Evolutionary conservation across 2,329 filamentous ascomycete genomes (phyloP), one percentile per base, ranked within the genome.

Genomic region (Cercospora sp.): DNA sequence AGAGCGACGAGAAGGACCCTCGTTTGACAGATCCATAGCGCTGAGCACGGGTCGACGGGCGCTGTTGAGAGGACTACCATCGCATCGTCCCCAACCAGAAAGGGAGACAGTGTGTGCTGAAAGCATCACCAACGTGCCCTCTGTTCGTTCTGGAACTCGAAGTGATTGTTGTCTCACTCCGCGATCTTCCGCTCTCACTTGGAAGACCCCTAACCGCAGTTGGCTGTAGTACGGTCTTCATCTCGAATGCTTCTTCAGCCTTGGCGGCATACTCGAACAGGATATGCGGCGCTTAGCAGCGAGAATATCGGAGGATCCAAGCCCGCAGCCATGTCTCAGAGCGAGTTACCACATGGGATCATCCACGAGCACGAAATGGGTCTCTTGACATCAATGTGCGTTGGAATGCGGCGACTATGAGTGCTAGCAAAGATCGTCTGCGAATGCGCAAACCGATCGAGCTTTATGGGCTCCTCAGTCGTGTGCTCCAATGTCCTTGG

Each of bases 321-420:
- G 28, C n/a, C 30, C 8, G 36, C 42, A 31, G 28, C 31, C 45
- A 31, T 63, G 61, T 63, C 61, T 63, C 61, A 36, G 45, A 63
- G 31, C 31, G n/a, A 63, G 9, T 28, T 45, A 45, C 42, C 42
- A 18, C 23, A 63, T 55, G 45, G 18, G 60, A 51, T 45, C 7
- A 33, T 9, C 60, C 28, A 28, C 20, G 61, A 48, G 20, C 26
- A 18, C 7, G 10, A n/a, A 12, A 62, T 39, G 42, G 60, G 16
- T 23, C n/a, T 45, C 39, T 48, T 31, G 26, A 62, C 26, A 13
- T 18, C 60, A 62, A 18, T 59, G 55, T 33, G 28, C 55, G 18
- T 59, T 18, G 28, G 26, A 9, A 33, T 16, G 55, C 55, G 10
- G 30, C 18, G 13, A 18, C 26, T 3, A 5, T 28, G 48, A 53